Conservation (phyloP, 495 filamentous ascomycete genomes). For the Melanomma pulvis-pyrius region DNA sequence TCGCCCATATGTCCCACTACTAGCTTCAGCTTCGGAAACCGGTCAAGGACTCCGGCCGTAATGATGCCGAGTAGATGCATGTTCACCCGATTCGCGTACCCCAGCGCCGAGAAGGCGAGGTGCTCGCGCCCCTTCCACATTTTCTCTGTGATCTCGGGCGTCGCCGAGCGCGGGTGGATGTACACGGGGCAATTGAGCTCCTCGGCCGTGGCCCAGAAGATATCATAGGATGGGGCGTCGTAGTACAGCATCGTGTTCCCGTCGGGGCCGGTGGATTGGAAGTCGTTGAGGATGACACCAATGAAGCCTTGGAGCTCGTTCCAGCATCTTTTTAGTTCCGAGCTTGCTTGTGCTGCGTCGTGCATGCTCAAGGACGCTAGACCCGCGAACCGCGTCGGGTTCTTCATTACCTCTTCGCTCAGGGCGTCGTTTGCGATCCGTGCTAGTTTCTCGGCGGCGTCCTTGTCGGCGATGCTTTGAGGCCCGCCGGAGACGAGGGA, state of each 20-base stretch:
- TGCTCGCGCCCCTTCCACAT: constrained; percentile 55
- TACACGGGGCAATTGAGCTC: constrained; percentile 68
- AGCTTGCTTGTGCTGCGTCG: constrained; percentile 56
- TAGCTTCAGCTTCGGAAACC: constrained; percentile 59
- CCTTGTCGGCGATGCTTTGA: constrained; percentile 55
- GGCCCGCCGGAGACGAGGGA: constrained; percentile 60
- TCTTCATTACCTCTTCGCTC: constrained; percentile 52
- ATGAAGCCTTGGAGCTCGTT: constrained; percentile 57
- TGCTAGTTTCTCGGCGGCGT: constrained; percentile 47
- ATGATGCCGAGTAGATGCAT: constrained; percentile 57
- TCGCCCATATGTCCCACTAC: constrained; percentile 71
- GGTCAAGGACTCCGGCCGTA: constrained; percentile 56
- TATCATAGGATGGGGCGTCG: constrained; percentile 57
- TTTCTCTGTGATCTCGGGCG: constrained; percentile 50
- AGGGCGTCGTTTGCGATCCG: constrained; percentile 63
- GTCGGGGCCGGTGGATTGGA: constrained; percentile 52
- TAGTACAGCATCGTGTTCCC: constrained; percentile 63
- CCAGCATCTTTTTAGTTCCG: constrained; percentile 60
- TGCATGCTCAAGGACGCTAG: constrained; percentile 62
- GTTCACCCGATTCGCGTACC: constrained; percentile 55
- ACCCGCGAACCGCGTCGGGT: constrained; percentile 60
- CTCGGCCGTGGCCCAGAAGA: constrained; percentile 59
- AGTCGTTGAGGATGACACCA: constrained; percentile 64
- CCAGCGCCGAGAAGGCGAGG: constrained; percentile 51
- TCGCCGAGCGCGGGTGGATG: constrained; percentile 60